A percentile compares a stretch with the other conserved stretches of the same genome.
These are phyloP conservation scores for Asterella californica DNA, from an alignment of 225 moss, liverwort and hornwort genomes.

Conservation along the genomic window DNA sequence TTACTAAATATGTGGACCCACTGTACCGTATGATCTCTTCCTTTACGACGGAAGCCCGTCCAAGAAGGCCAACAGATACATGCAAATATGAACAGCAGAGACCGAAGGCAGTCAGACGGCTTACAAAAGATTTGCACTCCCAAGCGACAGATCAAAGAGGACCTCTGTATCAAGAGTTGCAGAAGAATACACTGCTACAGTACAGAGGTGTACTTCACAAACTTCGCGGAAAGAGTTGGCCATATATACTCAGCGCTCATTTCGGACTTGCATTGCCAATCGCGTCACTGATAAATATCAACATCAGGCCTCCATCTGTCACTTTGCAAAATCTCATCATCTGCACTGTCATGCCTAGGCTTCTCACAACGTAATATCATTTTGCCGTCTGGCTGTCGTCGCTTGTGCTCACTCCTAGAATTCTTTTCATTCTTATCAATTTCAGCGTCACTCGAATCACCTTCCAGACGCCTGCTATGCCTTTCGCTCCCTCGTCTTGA, in stretches of 20 bases:
- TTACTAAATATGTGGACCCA: background rate
- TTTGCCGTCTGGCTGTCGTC: background rate
- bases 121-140: too few species aligned
- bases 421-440: background rate
- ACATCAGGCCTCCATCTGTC: constrained; percentile 15
- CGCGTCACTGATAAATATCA: background rate
- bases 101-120: too few species aligned
- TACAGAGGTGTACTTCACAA: too few species aligned
- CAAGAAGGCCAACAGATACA: too few species aligned
- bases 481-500: background rate
- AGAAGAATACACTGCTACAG: too few species aligned
- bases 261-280: too few species aligned
- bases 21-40: background rate
- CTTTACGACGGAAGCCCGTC: too few species aligned
- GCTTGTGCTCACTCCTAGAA: background rate
- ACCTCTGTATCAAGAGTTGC: too few species aligned
- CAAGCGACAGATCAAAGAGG: too few species aligned
- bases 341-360: background rate
- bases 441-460: background rate
- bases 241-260: too few species aligned
- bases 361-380: background rate
- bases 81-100: too few species aligned
- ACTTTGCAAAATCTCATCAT: background rate
- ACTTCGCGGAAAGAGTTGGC: too few species aligned
- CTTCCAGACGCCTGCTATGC: background rate